Evolutionary conservation across 306 rosid species (phyloP).

Genomic region (Astragalus membranaceus): DNA sequence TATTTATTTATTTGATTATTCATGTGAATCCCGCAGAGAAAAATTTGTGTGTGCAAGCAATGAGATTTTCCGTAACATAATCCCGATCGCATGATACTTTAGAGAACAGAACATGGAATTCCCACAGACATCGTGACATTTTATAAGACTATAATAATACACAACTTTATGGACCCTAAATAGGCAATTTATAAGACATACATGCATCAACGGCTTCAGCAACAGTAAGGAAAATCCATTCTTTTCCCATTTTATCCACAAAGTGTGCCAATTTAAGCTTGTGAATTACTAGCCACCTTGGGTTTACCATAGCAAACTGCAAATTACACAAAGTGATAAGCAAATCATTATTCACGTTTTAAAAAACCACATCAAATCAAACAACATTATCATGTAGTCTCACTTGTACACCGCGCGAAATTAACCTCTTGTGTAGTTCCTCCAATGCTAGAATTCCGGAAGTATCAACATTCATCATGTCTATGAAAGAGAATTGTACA

Average conservation of each 20-base stretch:
- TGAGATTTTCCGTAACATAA: background rate
- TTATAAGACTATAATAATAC: background rate
- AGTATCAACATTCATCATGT: constrained; percentile 67
- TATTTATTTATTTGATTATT: background rate
- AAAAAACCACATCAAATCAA: background rate
- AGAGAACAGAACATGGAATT: background rate
- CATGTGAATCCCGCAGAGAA: background rate
- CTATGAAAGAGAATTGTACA: constrained; percentile 23
- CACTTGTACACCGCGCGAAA: constrained; percentile 47
- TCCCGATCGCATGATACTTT: background rate
- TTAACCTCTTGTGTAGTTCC: constrained; percentile 64
- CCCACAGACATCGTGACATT: background rate
- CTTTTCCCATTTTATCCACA: constrained; percentile 68
- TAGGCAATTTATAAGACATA: constrained; percentile 18
- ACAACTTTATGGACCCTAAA: background rate
- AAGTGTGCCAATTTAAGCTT: constrained; percentile 64
- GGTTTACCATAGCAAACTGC: constrained; percentile 75
- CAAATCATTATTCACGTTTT: background rate
- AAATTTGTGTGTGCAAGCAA: background rate
- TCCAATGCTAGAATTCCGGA: constrained; percentile 69
- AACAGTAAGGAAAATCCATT: constrained; percentile 55
- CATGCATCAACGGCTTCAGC: constrained; percentile 77
- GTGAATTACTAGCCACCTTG: constrained; percentile 77
- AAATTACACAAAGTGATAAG: background rate
- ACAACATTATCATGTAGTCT: background rate